These are phyloP conservation scores for Trypanosoma boissoni DNA, from an alignment of 208 protist species.

Conservation along the genomic window DNA sequence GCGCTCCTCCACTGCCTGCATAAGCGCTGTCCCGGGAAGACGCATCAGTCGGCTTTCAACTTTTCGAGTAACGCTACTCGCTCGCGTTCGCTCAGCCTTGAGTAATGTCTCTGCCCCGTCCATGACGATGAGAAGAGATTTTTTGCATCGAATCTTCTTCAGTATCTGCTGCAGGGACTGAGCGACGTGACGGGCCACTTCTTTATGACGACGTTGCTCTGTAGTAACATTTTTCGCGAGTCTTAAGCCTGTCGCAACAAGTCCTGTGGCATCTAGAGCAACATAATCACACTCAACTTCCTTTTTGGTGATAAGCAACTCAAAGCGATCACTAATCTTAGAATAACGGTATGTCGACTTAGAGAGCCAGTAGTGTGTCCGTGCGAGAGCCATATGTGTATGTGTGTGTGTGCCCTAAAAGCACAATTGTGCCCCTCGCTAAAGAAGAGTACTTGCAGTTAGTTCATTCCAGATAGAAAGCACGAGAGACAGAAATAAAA, in stretches of 20 bases:
- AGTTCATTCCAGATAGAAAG: too few relatives aligned
- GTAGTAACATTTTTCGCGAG: conserved; percentile 54
- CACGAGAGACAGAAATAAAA: too few relatives aligned
- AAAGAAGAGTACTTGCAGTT: too few relatives aligned
- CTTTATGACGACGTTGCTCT: conserved; percentile 61
- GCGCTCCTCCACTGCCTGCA: conserved; percentile 77
- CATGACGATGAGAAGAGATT: conserved; percentile 59
- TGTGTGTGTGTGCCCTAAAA: background rate
- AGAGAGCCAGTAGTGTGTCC: conserved; percentile 2
- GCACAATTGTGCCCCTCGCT: too few relatives aligned
- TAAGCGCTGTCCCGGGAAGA: conserved; percentile 58
- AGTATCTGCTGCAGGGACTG: conserved; percentile 70
- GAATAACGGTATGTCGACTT: conserved; percentile 24
- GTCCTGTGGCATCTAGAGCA: conserved; percentile 58
- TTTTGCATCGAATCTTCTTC: conserved; percentile 44
- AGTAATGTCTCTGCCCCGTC: conserved; percentile 68
- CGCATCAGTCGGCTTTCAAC: conserved; percentile 48
- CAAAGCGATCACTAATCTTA: conserved; percentile 46
- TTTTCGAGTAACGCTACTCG: conserved; percentile 30
- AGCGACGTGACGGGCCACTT: conserved; percentile 59
- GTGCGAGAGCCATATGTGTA: background rate
- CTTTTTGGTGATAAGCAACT: conserved; percentile 80
- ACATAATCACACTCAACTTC: conserved; percentile 81
- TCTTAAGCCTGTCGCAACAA: conserved; percentile 59
- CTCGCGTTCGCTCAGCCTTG: conserved; percentile 44